Conservation (phyloP, 306 rosid genomes). For the Mimosa pudica region DNA sequence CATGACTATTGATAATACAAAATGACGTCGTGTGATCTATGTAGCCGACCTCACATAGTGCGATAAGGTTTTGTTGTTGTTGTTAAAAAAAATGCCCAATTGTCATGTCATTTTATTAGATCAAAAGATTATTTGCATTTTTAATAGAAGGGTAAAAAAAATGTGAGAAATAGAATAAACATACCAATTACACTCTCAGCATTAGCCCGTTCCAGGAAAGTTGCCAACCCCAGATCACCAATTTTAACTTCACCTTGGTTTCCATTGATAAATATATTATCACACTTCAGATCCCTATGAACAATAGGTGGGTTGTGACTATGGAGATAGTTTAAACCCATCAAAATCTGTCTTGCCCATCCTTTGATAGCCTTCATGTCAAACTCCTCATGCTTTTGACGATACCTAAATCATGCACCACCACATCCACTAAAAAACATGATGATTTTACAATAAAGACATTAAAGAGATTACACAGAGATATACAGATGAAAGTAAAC, state of each 20-base stretch:
- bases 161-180: conserved; percentile 25
- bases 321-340: conserved; percentile 53
- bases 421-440: conserved; percentile 39
- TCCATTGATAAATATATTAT: conserved; percentile 58
- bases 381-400: conserved; percentile 49
- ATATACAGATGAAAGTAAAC: conserved; percentile 37
- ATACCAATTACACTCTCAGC: conserved; percentile 56
- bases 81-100: neutral
- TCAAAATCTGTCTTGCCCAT: conserved; percentile 55
- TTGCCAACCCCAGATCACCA: conserved; percentile 56
- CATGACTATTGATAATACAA: too few species aligned
- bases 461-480: conserved; percentile 11
- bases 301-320: conserved; percentile 52
- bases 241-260: conserved; percentile 59
- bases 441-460: conserved; percentile 32
- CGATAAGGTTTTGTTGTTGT: too few species aligned
- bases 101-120: neutral
- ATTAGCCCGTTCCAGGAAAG: conserved; percentile 45
- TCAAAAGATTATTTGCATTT: neutral
- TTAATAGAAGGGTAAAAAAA: conserved; percentile 1
- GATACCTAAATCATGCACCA: conserved; percentile 48
- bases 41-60: too few species aligned
- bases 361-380: conserved; percentile 54
- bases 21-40: too few species aligned
- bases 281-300: conserved; percentile 57